Evolutionary conservation across 306 rosid species (phyloP).

Genomic region (Fragaria ananassa): DNA sequence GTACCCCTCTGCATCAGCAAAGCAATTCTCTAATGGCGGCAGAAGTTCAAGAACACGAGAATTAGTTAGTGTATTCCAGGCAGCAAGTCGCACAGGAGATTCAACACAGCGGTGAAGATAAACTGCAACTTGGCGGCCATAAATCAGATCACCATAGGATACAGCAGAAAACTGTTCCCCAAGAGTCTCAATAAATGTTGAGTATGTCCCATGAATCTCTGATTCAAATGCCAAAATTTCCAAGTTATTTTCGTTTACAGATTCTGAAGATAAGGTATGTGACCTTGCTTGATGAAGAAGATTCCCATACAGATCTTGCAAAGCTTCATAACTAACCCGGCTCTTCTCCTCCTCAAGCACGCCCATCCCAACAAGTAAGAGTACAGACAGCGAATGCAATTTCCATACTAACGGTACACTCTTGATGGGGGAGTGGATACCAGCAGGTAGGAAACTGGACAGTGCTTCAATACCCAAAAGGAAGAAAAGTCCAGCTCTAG

Average conservation of each 20-base stretch:
- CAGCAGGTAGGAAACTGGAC: constrained; percentile 51
- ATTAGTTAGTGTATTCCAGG: constrained; percentile 75
- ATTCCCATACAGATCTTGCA: constrained; percentile 83
- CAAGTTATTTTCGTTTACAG: constrained; percentile 33
- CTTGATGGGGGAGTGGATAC: constrained; percentile 60
- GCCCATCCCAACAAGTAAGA: constrained; percentile 79
- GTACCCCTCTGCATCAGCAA: constrained; percentile 67
- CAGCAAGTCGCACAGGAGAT: constrained; percentile 64
- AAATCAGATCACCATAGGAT: constrained; percentile 78
- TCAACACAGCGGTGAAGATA: constrained; percentile 78
- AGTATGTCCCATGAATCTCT: constrained; percentile 70
- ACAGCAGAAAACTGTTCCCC: constrained; percentile 87
- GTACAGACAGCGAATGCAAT: constrained; percentile 78
- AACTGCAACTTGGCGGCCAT: constrained; percentile 84
- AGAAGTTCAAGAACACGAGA: constrained; percentile 86
- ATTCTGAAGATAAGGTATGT: constrained; percentile 16
- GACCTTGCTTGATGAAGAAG: constrained; percentile 56
- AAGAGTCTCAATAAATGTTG: constrained; percentile 71
- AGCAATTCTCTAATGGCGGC: constrained; percentile 72
- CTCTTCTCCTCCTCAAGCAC: constrained; percentile 66
- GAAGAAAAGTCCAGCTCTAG: constrained; percentile 78
- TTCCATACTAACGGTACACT: constrained; percentile 81
- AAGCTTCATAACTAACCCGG: constrained; percentile 66
- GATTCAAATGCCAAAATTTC: constrained; percentile 67
- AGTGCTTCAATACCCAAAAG: constrained; percentile 80